phyloP scores from a whole-genome alignment of 164 flowering plant genomes.

The Stephania cephalantha region DNA sequence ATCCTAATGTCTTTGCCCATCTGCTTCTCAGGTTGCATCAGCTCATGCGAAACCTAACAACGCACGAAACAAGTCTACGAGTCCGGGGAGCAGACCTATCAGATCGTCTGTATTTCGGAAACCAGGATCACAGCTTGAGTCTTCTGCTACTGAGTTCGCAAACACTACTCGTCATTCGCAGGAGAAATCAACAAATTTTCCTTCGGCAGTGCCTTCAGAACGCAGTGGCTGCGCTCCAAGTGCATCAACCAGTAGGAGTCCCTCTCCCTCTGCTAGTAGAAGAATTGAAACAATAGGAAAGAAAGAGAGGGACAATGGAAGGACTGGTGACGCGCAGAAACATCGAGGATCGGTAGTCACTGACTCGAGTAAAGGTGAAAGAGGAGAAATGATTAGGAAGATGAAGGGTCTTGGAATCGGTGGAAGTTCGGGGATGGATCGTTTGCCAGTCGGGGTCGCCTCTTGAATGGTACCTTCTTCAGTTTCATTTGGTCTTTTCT shows the following conservation, averaged over 20 bases:
- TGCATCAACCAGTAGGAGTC: slow-evolving; percentile 10
- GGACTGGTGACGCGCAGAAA: slow-evolving; percentile 10
- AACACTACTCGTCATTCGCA: slow-evolving; percentile 12
- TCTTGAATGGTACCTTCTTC: slow-evolving; percentile 16
- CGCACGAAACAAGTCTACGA: slow-evolving; percentile 16
- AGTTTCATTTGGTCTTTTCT: neutral
- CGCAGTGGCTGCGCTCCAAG: slow-evolving; percentile 1
- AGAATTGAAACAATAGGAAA: slow-evolving; percentile 11
- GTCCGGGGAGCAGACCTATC: slow-evolving; percentile 18
- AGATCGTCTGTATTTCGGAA: slow-evolving; percentile 12
- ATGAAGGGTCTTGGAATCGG: slow-evolving; percentile 18
- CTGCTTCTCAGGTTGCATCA: slow-evolving; percentile 14
- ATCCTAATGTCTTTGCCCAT: neutral
- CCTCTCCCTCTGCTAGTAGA: neutral
- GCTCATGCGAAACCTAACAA: slow-evolving; percentile 16
- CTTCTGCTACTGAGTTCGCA: slow-evolving; percentile 6
- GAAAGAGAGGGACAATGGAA: slow-evolving; percentile 18
- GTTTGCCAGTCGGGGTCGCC: slow-evolving; percentile 23
- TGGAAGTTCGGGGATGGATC: slow-evolving; percentile 17
- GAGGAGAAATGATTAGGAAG: slow-evolving; percentile 20
- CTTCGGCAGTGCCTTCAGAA: slow-evolving; percentile 5
- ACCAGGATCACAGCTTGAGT: slow-evolving; percentile 13
- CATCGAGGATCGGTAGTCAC: slow-evolving; percentile 13
- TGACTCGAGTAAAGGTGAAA: slow-evolving; percentile 20
- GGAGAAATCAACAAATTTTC: slow-evolving; percentile 1